Percentiles rank a stretch among this genome's conserved stretches.
Evolutionary conservation across 2,329 filamentous ascomycete genomes (phyloP).

Genomic region (Talaromyces sp.): DNA sequence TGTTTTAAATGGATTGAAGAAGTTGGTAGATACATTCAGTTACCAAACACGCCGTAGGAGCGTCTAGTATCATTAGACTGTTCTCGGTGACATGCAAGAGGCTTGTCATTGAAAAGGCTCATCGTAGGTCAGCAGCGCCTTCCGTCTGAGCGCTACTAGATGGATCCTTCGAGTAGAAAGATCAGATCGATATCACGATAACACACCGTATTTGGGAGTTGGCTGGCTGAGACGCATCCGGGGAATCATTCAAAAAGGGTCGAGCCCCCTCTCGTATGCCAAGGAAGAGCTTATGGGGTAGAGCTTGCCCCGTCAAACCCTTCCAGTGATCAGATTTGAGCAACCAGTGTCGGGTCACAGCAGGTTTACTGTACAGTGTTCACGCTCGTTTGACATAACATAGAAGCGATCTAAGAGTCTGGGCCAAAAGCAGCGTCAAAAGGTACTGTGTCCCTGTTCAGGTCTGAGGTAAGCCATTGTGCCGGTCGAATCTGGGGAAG

Average conservation of each 20-base stretch:
- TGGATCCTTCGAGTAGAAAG: background rate
- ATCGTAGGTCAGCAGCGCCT: too few relatives aligned
- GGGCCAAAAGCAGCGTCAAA: background rate
- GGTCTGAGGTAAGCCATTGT: background rate
- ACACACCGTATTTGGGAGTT: too few relatives aligned
- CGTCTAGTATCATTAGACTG: background rate
- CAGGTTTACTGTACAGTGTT: background rate
- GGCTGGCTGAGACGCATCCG: background rate
- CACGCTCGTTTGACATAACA: background rate
- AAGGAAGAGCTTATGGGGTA: background rate
- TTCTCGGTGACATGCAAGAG: background rate
- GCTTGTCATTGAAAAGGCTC: background rate
- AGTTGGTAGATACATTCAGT: background rate
- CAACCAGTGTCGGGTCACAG: background rate
- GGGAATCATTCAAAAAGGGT: background rate
- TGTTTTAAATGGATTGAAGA: background rate
- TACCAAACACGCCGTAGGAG: background rate
- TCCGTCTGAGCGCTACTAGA: background rate
- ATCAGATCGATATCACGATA: background rate
- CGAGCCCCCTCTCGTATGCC: background rate
- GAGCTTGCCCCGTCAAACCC: background rate
- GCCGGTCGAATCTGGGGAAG: background rate
- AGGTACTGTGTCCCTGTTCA: background rate
- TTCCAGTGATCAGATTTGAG: background rate
- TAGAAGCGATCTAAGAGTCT: background rate